Evolutionary conservation across 1,284 basidiomycete species (phyloP).

Genomic region (Marasmius tenuissimus): DNA sequence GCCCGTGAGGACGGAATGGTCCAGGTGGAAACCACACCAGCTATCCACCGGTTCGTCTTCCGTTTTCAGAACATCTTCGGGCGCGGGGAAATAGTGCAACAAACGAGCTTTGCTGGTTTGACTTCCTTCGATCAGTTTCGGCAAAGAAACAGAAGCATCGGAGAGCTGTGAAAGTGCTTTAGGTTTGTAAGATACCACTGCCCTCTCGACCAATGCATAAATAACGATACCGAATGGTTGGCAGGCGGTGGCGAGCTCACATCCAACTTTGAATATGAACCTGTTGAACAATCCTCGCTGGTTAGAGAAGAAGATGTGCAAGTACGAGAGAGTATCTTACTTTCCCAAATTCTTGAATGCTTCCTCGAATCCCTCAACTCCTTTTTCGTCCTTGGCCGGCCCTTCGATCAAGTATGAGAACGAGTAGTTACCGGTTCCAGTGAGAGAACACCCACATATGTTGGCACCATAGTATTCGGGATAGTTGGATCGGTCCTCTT

Average conservation of each 20-base stretch:
- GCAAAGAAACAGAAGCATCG: constrained; percentile 63
- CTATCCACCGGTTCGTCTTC: constrained; percentile 69
- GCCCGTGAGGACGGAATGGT: constrained; percentile 87
- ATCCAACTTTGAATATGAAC: constrained; percentile 80
- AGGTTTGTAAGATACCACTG: constrained; percentile 4
- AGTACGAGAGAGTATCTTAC: constrained; percentile 34
- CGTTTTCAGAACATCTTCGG: constrained; percentile 40
- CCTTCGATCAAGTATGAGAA: constrained; percentile 40
- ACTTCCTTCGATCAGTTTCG: constrained; percentile 60
- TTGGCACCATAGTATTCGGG: constrained; percentile 82
- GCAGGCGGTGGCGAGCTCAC: constrained; percentile 79
- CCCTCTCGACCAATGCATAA: neutral
- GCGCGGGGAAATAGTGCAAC: constrained; percentile 86
- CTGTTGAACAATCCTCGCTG: constrained; percentile 28
- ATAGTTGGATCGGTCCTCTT: constrained; percentile 51
- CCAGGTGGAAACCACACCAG: constrained; percentile 82
- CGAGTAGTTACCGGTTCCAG: neutral
- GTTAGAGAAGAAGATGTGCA: neutral
- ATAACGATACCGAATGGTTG: constrained; percentile 74
- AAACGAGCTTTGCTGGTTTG: constrained; percentile 83
- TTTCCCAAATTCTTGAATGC: constrained; percentile 83
- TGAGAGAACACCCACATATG: constrained; percentile 56
- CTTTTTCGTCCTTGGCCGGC: constrained; percentile 62
- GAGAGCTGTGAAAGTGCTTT: constrained; percentile 62
- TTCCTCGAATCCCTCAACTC: constrained; percentile 75